phyloP scores from a whole-genome alignment of 1,139 yeast genomes.

The Debaryomyces coudertii region DNA sequence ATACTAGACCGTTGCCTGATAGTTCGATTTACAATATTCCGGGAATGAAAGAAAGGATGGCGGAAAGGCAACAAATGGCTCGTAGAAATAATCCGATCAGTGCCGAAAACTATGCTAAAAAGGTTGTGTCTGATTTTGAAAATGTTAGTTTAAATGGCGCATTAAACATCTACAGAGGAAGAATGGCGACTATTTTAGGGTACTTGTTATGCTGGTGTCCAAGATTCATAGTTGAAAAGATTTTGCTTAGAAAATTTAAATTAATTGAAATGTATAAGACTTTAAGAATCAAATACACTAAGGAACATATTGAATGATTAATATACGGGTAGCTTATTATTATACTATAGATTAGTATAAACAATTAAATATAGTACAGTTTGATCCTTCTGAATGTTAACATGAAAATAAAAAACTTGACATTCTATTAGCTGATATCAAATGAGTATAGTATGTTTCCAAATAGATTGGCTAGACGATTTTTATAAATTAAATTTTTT shows the following conservation, averaged over 20 bases:
- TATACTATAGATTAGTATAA: not conserved
- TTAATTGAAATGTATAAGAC: constrained; percentile 33
- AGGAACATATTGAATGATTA: constrained; percentile 18
- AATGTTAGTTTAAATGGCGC: constrained; percentile 46
- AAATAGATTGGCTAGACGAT: constrained; percentile 28
- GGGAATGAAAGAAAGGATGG: constrained; percentile 50
- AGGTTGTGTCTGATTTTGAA: constrained; percentile 55
- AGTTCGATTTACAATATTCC: constrained; percentile 58
- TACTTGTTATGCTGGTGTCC: constrained; percentile 44
- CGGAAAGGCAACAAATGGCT: constrained; percentile 62
- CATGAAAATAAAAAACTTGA: not conserved
- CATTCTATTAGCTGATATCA: constrained; percentile 28
- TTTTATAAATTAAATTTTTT: constrained; percentile 30
- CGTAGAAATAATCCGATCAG: constrained; percentile 60
- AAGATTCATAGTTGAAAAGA: constrained; percentile 49
- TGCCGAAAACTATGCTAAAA: constrained; percentile 57
- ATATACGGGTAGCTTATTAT: not conserved
- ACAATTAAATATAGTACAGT: not conserved
- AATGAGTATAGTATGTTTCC: not conserved
- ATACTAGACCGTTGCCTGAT: constrained; percentile 54
- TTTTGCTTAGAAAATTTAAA: constrained; percentile 52
- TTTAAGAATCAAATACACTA: constrained; percentile 28
- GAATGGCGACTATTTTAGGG: constrained; percentile 45
- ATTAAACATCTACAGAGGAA: constrained; percentile 57
- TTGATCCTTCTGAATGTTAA: not conserved